phyloP scores from a whole-genome alignment of 2,329 filamentous ascomycete species.

The Paradendryphiella salina region DNA sequence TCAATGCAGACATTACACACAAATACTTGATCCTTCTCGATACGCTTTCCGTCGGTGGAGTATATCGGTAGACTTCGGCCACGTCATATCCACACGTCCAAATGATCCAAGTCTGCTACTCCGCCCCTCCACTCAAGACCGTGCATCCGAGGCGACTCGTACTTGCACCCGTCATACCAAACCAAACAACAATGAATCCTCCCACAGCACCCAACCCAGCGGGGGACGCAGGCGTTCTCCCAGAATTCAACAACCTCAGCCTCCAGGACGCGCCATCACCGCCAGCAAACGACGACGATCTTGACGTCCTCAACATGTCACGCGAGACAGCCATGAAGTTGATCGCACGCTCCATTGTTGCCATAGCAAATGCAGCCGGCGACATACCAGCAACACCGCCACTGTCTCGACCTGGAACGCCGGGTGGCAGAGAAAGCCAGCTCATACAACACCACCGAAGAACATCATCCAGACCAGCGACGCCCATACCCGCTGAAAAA shows the following conservation, averaged over 20 bases:
- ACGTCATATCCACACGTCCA: constrained; percentile 19
- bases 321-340: constrained; percentile 77
- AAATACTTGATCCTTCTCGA: constrained; percentile 7
- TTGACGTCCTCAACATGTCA: constrained; percentile 73
- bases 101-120: constrained; percentile 44
- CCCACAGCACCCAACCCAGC: constrained; percentile 49
- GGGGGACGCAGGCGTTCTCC: constrained; percentile 47
- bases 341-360: constrained; percentile 63
- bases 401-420: constrained; percentile 63
- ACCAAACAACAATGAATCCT: constrained; percentile 33
- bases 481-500: constrained; percentile 48
- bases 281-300: constrained; percentile 48
- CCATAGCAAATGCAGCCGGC: constrained; percentile 71
- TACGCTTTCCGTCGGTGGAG: constrained; percentile 8
- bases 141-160: constrained; percentile 36
- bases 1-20: constrained; percentile 3
- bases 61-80: constrained; percentile 32
- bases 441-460: constrained; percentile 35
- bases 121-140: constrained; percentile 35
- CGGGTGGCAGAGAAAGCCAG: constrained; percentile 45
- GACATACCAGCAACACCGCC: constrained; percentile 82
- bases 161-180: constrained; percentile 30
- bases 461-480: constrained; percentile 45
- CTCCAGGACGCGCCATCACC: constrained; percentile 46
- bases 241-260: constrained; percentile 39